phyloP scores from a whole-genome alignment of 1,139 yeast species.

The Kodamaea alishanica region DNA sequence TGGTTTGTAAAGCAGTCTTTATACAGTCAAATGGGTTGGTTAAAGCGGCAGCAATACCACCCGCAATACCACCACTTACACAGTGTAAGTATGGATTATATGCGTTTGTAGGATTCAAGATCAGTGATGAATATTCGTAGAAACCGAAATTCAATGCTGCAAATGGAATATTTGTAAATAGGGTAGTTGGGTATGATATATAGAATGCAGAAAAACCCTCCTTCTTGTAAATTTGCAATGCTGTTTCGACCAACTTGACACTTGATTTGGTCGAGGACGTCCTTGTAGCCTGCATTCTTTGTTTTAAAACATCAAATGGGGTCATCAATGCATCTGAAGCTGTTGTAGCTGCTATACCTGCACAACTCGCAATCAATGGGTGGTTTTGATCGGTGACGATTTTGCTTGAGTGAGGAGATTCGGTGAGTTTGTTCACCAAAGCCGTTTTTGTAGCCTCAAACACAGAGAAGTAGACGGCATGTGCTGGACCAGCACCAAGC shows the following conservation, averaged over 20 bases:
- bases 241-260: constrained; percentile 33
- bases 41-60: constrained; percentile 93
- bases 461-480: constrained; percentile 95
- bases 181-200: constrained; percentile 91
- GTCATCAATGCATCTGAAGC: constrained; percentile 96
- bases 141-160: constrained; percentile 93
- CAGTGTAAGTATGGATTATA: constrained; percentile 94
- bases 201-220: constrained; percentile 88
- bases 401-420: constrained; percentile 28
- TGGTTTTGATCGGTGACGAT: constrained; percentile 63
- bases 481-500: constrained; percentile 99
- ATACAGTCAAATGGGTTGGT: constrained; percentile 96
- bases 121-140: constrained; percentile 76
- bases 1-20: constrained; percentile 85
- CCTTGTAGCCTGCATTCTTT: constrained; percentile 46
- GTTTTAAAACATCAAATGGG: constrained; percentile 94
- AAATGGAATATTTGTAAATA: constrained; percentile 90
- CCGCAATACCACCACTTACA: constrained; percentile 91
- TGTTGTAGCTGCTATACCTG: constrained; percentile 93
- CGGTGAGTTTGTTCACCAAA: constrained; percentile 41
- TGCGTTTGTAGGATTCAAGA: constrained; percentile 70
- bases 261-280: constrained; percentile 15
- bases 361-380: constrained; percentile 77
- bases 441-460: constrained; percentile 79
- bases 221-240: constrained; percentile 51